These are phyloP conservation scores for Groenewaldozyma auringiensis DNA, from an alignment of 1,139 yeast genomes.

Conservation along the genomic window DNA sequence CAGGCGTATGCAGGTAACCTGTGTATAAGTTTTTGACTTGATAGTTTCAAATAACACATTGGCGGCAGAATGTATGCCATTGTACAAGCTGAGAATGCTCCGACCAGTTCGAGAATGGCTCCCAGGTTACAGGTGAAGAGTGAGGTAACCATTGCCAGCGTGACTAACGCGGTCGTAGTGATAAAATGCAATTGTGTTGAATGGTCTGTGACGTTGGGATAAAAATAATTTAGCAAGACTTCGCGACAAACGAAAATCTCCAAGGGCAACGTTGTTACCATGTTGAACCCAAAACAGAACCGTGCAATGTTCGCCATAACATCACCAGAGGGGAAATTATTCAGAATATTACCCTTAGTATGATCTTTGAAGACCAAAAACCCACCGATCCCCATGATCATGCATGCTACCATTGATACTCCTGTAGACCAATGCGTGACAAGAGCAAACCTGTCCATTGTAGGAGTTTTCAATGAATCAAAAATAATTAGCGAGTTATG, in stretches of 20 bases:
- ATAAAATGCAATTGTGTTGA: slow-evolving; percentile 40
- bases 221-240: slow-evolving; percentile 61
- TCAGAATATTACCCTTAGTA: slow-evolving; percentile 80
- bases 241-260: slow-evolving; percentile 88
- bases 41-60: slow-evolving; percentile 62
- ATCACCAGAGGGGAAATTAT: slow-evolving; percentile 75
- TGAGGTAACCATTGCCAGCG: slow-evolving; percentile 67
- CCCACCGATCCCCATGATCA: slow-evolving; percentile 74
- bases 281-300: slow-evolving; percentile 85
- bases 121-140: slow-evolving; percentile 83
- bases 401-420: slow-evolving; percentile 73
- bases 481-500: slow-evolving; percentile 87
- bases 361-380: slow-evolving; percentile 64
- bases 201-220: slow-evolving; percentile 22
- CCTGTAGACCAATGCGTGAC: slow-evolving; percentile 81
- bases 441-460: slow-evolving; percentile 61
- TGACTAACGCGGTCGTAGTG: slow-evolving; percentile 61
- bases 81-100: slow-evolving; percentile 86
- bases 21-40: slow-evolving; percentile 42
- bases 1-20: slow-evolving; percentile 54
- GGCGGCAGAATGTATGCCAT: slow-evolving; percentile 94
- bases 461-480: slow-evolving; percentile 71
- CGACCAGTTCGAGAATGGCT: slow-evolving; percentile 78
- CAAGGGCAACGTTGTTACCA: slow-evolving; percentile 88
- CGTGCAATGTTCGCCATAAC: slow-evolving; percentile 69